Evolutionary conservation across 2,329 filamentous ascomycete species (phyloP).

Genomic region (Colletotrichum liaoningense): DNA sequence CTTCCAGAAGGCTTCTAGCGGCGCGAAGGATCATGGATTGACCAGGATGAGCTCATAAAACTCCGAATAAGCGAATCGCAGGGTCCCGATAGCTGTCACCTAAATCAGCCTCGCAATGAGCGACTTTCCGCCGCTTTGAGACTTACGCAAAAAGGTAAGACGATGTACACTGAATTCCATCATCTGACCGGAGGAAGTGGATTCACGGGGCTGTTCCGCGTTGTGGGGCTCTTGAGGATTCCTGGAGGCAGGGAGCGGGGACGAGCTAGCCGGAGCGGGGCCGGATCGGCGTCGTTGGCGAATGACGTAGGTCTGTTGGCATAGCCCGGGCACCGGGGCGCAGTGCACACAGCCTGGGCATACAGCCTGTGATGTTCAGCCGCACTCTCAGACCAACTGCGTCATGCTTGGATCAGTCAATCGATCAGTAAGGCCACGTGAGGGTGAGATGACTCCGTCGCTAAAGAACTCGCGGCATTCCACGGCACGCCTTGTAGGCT

Average conservation of each 20-base stretch:
- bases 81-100: not conserved
- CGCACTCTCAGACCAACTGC: not conserved
- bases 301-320: not conserved
- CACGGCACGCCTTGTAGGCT: not conserved
- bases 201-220: not conserved
- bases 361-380: too few species aligned
- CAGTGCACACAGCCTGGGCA: not conserved
- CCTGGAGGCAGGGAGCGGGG: not conserved
- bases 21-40: not conserved
- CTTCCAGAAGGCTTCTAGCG: constrained; percentile 28
- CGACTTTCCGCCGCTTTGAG: not conserved
- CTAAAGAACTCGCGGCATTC: too few species aligned
- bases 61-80: not conserved
- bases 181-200: not conserved
- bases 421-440: not conserved
- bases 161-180: not conserved
- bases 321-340: not conserved
- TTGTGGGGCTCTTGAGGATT: not conserved
- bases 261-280: not conserved
- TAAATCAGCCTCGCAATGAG: not conserved
- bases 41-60: not conserved
- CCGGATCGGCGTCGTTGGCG: not conserved
- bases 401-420: not conserved
- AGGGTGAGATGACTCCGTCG: not conserved
- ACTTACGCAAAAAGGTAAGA: not conserved